These are phyloP conservation scores for Rhynchospora tenuis DNA, from an alignment of 176 grass and related monocot genomes.

Conservation along the genomic window DNA sequence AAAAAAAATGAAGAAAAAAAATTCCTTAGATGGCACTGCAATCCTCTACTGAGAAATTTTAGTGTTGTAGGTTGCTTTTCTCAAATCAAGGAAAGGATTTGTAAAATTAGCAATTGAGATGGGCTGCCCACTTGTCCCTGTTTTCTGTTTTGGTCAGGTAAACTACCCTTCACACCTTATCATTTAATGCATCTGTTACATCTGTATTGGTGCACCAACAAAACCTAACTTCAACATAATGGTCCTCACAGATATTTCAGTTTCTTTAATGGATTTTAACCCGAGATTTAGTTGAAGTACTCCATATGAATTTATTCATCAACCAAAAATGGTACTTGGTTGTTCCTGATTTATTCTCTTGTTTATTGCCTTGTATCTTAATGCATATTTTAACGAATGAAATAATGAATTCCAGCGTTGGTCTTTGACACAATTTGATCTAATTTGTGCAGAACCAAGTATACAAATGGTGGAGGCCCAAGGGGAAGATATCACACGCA, in stretches of 20 bases:
- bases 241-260: not conserved
- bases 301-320: not conserved
- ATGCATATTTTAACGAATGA: not conserved
- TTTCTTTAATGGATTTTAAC: not conserved
- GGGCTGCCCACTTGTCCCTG: slow-evolving; percentile 72
- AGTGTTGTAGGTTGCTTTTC: slow-evolving; percentile 61
- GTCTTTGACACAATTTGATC: not conserved
- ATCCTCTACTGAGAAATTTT: not conserved
- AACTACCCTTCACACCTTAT: not conserved
- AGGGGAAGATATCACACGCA: slow-evolving; percentile 56
- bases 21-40: too few species aligned
- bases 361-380: not conserved
- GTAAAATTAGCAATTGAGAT: slow-evolving; percentile 80
- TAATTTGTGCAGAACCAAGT: slow-evolving; percentile 41
- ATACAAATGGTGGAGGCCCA: slow-evolving; percentile 89
- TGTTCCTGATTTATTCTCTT: not conserved
- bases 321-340: not conserved
- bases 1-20: too few species aligned
- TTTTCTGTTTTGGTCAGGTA: slow-evolving; percentile 90
- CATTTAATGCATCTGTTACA: not conserved
- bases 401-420: not conserved
- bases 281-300: not conserved
- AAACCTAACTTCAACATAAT: not conserved
- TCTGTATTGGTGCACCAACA: not conserved
- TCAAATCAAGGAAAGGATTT: slow-evolving; percentile 91